These are phyloP conservation scores for Podila clonocystis DNA, from an alignment of 192 early-diverging fungal genomes.

Conservation along the genomic window DNA sequence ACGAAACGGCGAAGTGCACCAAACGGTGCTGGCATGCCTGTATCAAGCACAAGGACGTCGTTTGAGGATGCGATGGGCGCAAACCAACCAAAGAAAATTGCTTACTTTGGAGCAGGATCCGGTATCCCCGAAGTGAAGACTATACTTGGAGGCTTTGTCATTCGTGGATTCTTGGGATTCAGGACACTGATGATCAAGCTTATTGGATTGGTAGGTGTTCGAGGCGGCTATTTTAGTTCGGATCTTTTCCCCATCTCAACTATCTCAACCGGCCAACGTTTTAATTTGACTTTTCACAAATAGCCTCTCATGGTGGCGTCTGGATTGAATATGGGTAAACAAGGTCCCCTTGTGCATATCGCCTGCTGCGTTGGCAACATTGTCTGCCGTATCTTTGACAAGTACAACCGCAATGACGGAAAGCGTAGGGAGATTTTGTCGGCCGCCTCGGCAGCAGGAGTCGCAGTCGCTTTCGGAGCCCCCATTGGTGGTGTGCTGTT, in stretches of 20 bases:
- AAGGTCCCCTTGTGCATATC: slow-evolving; percentile 96
- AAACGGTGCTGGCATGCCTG: slow-evolving; percentile 56
- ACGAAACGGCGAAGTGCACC: slow-evolving; percentile 26
- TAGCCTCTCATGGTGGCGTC: slow-evolving; percentile 86
- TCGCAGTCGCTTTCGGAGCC: slow-evolving; percentile 95
- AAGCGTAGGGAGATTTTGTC: slow-evolving; percentile 95
- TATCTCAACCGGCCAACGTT: too few species aligned
- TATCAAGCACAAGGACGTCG: slow-evolving; percentile 61
- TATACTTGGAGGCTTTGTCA: slow-evolving; percentile 93
- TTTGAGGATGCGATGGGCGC: slow-evolving; percentile 14
- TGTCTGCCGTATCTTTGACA: slow-evolving; percentile 87
- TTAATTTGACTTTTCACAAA: not conserved
- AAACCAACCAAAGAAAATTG: slow-evolving; percentile 46
- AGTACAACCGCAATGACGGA: slow-evolving; percentile 90
- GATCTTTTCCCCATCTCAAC: too few species aligned
- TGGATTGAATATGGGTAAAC: slow-evolving; percentile 91
- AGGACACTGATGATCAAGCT: slow-evolving; percentile 94
- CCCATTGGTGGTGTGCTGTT: slow-evolving; percentile 97
- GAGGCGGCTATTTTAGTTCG: too few species aligned
- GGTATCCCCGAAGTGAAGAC: slow-evolving; percentile 97
- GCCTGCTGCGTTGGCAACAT: slow-evolving; percentile 92
- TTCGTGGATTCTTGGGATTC: slow-evolving; percentile 91
- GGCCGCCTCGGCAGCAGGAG: slow-evolving; percentile 91
- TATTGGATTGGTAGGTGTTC: slow-evolving; percentile 80
- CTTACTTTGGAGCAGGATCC: slow-evolving; percentile 74